Evolutionary conservation across 148 eudicot species (phyloP).

Genomic region (Fagopyrum homotropicum): DNA sequence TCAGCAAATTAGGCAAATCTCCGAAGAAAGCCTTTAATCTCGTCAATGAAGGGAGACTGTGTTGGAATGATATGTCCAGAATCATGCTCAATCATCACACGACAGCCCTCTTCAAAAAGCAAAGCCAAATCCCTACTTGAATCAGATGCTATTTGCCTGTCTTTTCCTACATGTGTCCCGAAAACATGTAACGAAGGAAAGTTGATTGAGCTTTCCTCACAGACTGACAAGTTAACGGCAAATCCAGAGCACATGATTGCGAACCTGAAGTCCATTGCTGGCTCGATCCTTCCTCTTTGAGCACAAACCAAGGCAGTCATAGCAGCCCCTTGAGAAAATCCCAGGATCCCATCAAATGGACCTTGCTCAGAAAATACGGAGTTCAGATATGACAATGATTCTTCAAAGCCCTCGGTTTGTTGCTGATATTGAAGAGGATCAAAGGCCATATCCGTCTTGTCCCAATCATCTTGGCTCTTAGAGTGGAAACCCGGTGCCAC

Average conservation of each 20-base stretch:
- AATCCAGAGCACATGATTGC: slow-evolving; percentile 85
- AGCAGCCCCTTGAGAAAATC: slow-evolving; percentile 98
- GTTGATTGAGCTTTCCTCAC: slow-evolving; percentile 37
- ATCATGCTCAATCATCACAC: slow-evolving; percentile 62
- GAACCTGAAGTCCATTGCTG: slow-evolving; percentile 57
- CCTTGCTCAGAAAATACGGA: slow-evolving; percentile 42
- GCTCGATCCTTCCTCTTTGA: slow-evolving; percentile 30
- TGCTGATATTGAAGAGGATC: slow-evolving; percentile 76
- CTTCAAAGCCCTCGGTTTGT: slow-evolving; percentile 71
- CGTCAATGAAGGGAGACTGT: slow-evolving; percentile 63
- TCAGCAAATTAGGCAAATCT: slow-evolving; percentile 38
- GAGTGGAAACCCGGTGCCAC: slow-evolving; percentile 34
- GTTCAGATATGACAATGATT: slow-evolving; percentile 53
- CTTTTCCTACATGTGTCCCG: slow-evolving; percentile 54
- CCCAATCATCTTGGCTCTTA: slow-evolving; percentile 42
- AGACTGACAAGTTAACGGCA: slow-evolving; percentile 39
- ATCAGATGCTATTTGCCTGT: slow-evolving; percentile 62
- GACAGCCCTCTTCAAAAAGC: slow-evolving; percentile 59
- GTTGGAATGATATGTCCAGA: slow-evolving; percentile 92
- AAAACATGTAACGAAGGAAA: slow-evolving; percentile 84
- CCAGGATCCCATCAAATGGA: slow-evolving; percentile 92
- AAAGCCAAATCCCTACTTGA: slow-evolving; percentile 68
- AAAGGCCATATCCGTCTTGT: slow-evolving; percentile 44
- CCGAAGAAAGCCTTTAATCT: slow-evolving; percentile 65
- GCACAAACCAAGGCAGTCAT: slow-evolving; percentile 68